These are phyloP conservation scores for Fusarium redolens DNA, from an alignment of 2,329 filamentous ascomycete genomes.

Conservation along the genomic window DNA sequence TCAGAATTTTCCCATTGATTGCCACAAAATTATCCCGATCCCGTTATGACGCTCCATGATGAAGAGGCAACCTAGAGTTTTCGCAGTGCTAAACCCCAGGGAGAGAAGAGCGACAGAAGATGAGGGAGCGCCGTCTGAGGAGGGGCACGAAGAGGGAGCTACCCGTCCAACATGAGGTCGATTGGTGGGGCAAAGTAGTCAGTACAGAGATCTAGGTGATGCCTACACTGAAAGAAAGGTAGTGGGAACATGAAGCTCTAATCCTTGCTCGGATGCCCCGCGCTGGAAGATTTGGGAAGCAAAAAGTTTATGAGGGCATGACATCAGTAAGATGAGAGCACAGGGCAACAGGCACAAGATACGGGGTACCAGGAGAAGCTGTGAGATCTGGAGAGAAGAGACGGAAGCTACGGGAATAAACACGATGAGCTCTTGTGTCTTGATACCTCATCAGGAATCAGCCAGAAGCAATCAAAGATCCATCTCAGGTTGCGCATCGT, in stretches of 20 bases:
- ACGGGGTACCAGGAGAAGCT: neutral
- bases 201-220: neutral
- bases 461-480: constrained; percentile 28
- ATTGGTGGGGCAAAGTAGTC: constrained; percentile 41
- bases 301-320: constrained; percentile 42
- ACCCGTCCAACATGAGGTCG: constrained; percentile 20
- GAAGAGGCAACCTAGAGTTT: constrained; percentile 25
- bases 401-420: constrained; percentile 29
- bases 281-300: constrained; percentile 48
- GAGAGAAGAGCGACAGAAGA: constrained; percentile 38
- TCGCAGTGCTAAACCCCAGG: constrained; percentile 33
- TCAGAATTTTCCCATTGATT: constrained; percentile 26
- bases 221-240: neutral
- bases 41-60: constrained; percentile 32
- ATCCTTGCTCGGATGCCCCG: constrained; percentile 43
- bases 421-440: neutral
- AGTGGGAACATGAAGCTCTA: constrained; percentile 28
- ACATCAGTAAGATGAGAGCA: constrained; percentile 45
- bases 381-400: constrained; percentile 8
- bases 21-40: constrained; percentile 19
- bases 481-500: constrained; percentile 17
- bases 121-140: constrained; percentile 26
- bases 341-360: neutral
- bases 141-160: constrained; percentile 37
- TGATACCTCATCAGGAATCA: constrained; percentile 16